Evolutionary conservation across 1,139 yeast species (phyloP).

Genomic region (Hansenula lynferdii): DNA sequence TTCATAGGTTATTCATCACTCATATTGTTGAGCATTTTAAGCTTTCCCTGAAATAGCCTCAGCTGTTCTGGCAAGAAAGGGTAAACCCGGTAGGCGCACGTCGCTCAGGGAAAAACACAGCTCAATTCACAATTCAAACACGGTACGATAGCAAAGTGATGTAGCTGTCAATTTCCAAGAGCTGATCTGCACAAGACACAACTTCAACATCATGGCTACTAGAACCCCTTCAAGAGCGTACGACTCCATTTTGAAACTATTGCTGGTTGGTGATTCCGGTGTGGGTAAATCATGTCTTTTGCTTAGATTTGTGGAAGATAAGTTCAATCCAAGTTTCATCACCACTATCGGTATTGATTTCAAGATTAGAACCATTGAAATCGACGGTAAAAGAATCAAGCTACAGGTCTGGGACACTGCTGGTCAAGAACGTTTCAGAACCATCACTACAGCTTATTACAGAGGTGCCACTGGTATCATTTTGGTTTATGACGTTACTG

Average conservation of each 20-base stretch:
- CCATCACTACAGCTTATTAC: slow-evolving; percentile 96
- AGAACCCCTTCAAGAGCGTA: slow-evolving; percentile 75
- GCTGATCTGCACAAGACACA: not conserved
- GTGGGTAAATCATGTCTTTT: slow-evolving; percentile 96
- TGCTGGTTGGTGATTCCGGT: slow-evolving; percentile 95
- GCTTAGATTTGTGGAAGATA: slow-evolving; percentile 93
- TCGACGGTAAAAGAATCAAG: slow-evolving; percentile 89
- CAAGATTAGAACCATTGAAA: slow-evolving; percentile 93
- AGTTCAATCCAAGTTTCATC: slow-evolving; percentile 92
- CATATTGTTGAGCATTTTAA: too few relatives aligned
- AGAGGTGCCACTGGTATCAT: slow-evolving; percentile 99
- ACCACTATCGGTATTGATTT: slow-evolving; percentile 98
- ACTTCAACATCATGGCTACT: slow-evolving; percentile 36
- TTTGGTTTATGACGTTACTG: slow-evolving; percentile 93
- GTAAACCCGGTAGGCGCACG: not conserved
- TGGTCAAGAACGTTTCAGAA: slow-evolving; percentile 97
- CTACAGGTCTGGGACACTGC: slow-evolving; percentile 99
- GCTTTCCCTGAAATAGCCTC: not conserved
- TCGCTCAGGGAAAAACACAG: not conserved
- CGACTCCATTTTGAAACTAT: slow-evolving; percentile 90
- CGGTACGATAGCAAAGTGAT: not conserved
- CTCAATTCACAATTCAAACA: not conserved
- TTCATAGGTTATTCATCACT: too few relatives aligned
- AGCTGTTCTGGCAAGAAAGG: not conserved
- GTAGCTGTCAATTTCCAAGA: not conserved